phyloP scores from a whole-genome alignment of 108 stramenopile genomes.

The Fragilariopsis cylindrus region DNA sequence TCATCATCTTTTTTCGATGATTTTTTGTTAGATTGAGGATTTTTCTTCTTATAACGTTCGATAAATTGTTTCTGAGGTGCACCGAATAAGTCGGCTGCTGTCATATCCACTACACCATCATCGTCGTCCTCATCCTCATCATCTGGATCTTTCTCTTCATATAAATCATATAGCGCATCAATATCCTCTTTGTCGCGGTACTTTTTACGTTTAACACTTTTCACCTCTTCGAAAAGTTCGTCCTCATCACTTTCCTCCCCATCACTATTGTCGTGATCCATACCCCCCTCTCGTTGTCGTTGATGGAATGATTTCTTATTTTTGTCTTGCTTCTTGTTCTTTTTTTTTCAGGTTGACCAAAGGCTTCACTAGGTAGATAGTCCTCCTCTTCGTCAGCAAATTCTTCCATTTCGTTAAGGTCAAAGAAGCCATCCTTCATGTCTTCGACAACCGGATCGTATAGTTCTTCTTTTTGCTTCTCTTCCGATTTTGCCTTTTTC shows the following conservation, averaged over 20 bases:
- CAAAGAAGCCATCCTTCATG: conserved; percentile 92
- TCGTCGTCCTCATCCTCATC: conserved; percentile 49
- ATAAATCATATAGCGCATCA: conserved; percentile 66
- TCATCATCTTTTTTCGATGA: conserved; percentile 48
- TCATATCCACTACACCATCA: conserved; percentile 66
- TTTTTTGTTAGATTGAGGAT: conserved; percentile 16
- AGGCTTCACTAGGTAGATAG: conserved; percentile 68
- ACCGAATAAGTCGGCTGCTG: conserved; percentile 87
- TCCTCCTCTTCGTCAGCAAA: conserved; percentile 95
- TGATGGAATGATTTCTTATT: conserved; percentile 62
- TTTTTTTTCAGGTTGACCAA: conserved; percentile 47
- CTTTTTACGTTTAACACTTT: conserved; percentile 57
- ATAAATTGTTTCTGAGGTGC: conserved; percentile 59
- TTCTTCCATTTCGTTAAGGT: conserved; percentile 93
- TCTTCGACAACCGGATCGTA: conserved; percentile 76
- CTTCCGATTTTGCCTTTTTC: conserved; percentile 31
- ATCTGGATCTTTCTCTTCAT: conserved; percentile 50
- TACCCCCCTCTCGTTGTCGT: conserved; percentile 52
- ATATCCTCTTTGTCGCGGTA: conserved; percentile 87
- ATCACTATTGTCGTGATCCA: conserved; percentile 43
- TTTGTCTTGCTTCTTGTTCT: conserved; percentile 26
- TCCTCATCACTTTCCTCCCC: conserved; percentile 45
- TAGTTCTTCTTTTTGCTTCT: conserved; percentile 38
- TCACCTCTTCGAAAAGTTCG: conserved; percentile 34
- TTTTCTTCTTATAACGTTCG: conserved; percentile 39